Evolutionary conservation across 1,284 basidiomycete genomes (phyloP).

Genomic region (Puccinia horiana): DNA sequence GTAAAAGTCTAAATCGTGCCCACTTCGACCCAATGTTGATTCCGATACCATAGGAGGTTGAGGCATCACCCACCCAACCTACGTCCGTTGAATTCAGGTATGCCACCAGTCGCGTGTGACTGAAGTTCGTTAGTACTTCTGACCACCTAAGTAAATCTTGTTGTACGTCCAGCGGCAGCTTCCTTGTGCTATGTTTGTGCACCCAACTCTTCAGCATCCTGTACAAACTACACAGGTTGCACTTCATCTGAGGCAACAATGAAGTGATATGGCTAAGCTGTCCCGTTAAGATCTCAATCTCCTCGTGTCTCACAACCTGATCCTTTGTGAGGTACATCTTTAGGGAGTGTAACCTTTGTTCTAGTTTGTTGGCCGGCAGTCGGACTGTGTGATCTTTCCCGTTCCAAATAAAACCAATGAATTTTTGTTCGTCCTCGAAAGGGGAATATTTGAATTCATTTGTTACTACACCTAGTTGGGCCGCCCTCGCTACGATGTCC

Average conservation of each 20-base stretch:
- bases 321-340: too few species aligned
- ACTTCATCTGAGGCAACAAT: background rate
- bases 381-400: background rate
- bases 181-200: too few species aligned
- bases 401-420: constrained; percentile 33
- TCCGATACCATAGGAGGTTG: background rate
- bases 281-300: background rate
- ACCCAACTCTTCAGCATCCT: background rate
- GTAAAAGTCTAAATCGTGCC: background rate
- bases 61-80: constrained; percentile 10
- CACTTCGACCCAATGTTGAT: background rate
- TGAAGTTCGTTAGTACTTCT: background rate
- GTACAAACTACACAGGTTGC: background rate
- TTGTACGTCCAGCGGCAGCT: background rate
- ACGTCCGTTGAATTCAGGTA: background rate
- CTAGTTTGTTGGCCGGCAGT: background rate
- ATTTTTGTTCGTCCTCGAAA: constrained; percentile 23
- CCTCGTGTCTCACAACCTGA: background rate
- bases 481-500: background rate
- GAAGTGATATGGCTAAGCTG: background rate
- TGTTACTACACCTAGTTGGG: background rate
- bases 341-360: background rate
- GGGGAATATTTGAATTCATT: background rate
- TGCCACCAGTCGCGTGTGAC: background rate
- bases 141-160: background rate